Base-by-base conservation (phyloP, 2,329 filamentous ascomycete species). In the Fusarium sp. region DNA sequence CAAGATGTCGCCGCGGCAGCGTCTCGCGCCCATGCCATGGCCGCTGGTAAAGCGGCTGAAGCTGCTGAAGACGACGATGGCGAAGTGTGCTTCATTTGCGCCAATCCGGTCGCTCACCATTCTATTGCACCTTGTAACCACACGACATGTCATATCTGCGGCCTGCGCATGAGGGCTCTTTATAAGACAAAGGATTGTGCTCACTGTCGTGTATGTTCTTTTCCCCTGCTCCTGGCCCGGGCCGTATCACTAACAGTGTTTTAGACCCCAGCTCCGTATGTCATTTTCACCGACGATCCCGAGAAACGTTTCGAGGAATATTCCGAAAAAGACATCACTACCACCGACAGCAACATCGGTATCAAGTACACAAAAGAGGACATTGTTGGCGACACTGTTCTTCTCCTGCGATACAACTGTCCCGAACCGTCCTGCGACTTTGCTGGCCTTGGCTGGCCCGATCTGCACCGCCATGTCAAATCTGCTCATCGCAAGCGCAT, bases 151-250 rank as follows among this genome's bases (percentile, higher is more conserved):
- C 96, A 99, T 81, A 97, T 98, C 70, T 99, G 96, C 79, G 91
- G 94, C 11, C 82, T 99, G 72, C 88, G 96, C 62, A 88, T 98
- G 88, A 88, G 96, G 73, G 96, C 95, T 1, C 83, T 99, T 44
- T 99, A 98, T 82, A 98, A 97, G 83, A 97, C 90, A 63, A 97
- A 97, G 79, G 92, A 94, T 69, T 99, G 96, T 80, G 92, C 94
- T n/a, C 94, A 98, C 79, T 99, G 96, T 78, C 86, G 96, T 76
- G 92, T 94, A 85, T 72, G 91, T 42, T 34, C 10, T n/a, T 37
- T 33, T 40, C 36, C 37, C 42, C 30, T 34, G 33, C 28, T 18
- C 50, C n/a, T 3, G 34, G 12, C 9, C 31, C 23, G 7, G n/a
- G 20, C 26, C 47, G 10, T 42, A 34, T 42, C 16, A 52, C 70